phyloP scores from a whole-genome alignment of 2,329 filamentous ascomycete species.

The Thielaviopsis punctulata region DNA sequence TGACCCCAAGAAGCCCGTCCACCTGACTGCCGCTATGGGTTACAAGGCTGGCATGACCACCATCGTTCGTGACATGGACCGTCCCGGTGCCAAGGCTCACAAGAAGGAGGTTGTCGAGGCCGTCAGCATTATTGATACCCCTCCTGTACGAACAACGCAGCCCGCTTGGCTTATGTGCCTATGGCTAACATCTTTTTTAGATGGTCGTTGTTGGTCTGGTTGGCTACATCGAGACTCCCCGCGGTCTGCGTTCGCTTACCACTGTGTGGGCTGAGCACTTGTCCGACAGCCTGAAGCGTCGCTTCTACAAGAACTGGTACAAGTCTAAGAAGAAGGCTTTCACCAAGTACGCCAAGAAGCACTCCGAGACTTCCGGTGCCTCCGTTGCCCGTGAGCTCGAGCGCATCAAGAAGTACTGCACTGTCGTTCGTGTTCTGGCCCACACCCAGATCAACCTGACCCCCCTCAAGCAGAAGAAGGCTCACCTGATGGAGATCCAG shows the following conservation, averaged over 20 bases:
- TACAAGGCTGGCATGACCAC: slow-evolving; percentile 99
- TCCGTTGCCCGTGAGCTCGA: slow-evolving; percentile 94
- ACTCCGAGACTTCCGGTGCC: slow-evolving; percentile 80
- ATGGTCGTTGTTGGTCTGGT: slow-evolving; percentile 99
- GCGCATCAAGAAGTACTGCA: slow-evolving; percentile 99
- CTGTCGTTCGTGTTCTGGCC: slow-evolving; percentile 94
- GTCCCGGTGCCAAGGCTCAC: slow-evolving; percentile 94
- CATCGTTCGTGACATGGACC: slow-evolving; percentile 97
- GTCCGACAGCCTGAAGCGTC: slow-evolving; percentile 95
- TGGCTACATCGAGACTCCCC: slow-evolving; percentile 99
- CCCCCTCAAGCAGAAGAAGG: slow-evolving; percentile 99
- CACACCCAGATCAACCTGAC: slow-evolving; percentile 99
- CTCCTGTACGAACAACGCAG: slow-evolving; percentile 83
- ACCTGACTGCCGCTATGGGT: slow-evolving; percentile 94
- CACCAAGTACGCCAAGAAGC: slow-evolving; percentile 99
- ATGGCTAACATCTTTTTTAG: slow-evolving; percentile 58
- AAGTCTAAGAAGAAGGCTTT: slow-evolving; percentile 99
- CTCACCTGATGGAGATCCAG: slow-evolving; percentile 99
- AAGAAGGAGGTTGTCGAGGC: slow-evolving; percentile 96
- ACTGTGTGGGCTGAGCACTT: slow-evolving; percentile 99
- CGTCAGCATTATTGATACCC: slow-evolving; percentile 75
- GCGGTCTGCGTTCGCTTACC: slow-evolving; percentile 96
- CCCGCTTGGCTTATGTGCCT: slow-evolving; percentile 58
- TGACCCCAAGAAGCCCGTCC: slow-evolving; percentile 98
- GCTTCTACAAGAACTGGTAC: slow-evolving; percentile 99